Evolutionary conservation across 2,329 filamentous ascomycete genomes (phyloP), one percentile per base, ranked within the genome.

Genomic region (Alternaria triticina): DNA sequence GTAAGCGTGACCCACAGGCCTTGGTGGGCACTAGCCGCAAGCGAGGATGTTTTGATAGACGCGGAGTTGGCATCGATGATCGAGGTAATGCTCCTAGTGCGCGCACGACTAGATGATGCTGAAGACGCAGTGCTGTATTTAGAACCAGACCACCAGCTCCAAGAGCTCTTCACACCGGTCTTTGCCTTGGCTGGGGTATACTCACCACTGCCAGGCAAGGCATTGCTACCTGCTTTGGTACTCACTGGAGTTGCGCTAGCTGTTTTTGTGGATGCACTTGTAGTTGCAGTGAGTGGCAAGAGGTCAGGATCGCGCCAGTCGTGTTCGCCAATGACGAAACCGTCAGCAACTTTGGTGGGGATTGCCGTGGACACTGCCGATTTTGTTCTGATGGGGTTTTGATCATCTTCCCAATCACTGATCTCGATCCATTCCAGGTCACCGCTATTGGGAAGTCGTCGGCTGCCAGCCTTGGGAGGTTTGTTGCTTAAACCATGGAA

Each of bases 1-100:
- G 93, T 96, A 59, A 99, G 88, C 8, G 96, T 97, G n/a, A 99
- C 93, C 94, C 94, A 98, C 5, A 99, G 87, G 2, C 94, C 95
- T 71, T 96, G 90, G 67, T 90, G 90, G 12, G 84, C 83, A 40
- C 85, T 81, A 13, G 58, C 15, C 17, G 70, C 60, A 62, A 74
- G 65, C 22, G 70, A 59, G 44, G 67, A 23, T 23, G 67, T 71
- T 11, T 63, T 61, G 28, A 70, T 59, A 33, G 68, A 66, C 9
- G 74, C 59, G 13, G 69, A 66, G 51, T 69, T 59, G 17, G 65
- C 54, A 52, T 70, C 61, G n/a, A 66, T 54, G 22, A 70, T 59
- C 36, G 66, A 68, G n/a, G 67, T 68, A 52, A 67, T 60, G 65
- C 59, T 73, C 57, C 65, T 74, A 68, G 36, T 60, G 11, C 64